phyloP scores from a whole-genome alignment of 1,139 yeast species.

The Protomyces inouyei region DNA sequence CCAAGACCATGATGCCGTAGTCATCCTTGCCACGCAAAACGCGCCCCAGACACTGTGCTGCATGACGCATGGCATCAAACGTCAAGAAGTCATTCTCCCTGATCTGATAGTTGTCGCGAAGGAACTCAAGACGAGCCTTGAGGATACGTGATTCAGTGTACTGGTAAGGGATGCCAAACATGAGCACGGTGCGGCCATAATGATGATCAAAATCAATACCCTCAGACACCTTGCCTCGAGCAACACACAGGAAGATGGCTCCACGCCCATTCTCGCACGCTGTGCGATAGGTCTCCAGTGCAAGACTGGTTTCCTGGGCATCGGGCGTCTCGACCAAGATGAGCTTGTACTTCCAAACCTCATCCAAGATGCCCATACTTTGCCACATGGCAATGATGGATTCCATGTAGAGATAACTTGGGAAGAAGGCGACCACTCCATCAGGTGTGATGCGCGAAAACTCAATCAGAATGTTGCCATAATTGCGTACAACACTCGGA shows the following conservation, averaged over 20 bases:
- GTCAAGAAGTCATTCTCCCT: constrained; percentile 90
- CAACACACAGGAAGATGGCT: constrained; percentile 90
- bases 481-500: constrained; percentile 94
- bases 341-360: constrained; percentile 94
- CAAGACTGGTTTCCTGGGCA: constrained; percentile 95
- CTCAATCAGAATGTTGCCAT: constrained; percentile 86
- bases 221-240: constrained; percentile 97
- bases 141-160: constrained; percentile 94
- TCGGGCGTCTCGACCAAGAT: constrained; percentile 98
- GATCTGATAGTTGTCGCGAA: constrained; percentile 87
- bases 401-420: constrained; percentile 95
- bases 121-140: constrained; percentile 87
- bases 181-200: constrained; percentile 91
- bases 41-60: constrained; percentile 97
- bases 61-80: constrained; percentile 99
- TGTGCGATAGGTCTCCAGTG: constrained; percentile 87
- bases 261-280: constrained; percentile 98
- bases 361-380: constrained; percentile 93
- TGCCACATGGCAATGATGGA: constrained; percentile 91
- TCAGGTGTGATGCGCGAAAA: constrained; percentile 95
- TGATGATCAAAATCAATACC: constrained; percentile 99
- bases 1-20: constrained; percentile 96
- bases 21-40: constrained; percentile 97
- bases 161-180: constrained; percentile 98
- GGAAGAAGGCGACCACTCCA: constrained; percentile 95